These are phyloP conservation scores for Naegleria gruberi DNA, from an alignment of 208 protist genomes.

Conservation along the genomic window DNA sequence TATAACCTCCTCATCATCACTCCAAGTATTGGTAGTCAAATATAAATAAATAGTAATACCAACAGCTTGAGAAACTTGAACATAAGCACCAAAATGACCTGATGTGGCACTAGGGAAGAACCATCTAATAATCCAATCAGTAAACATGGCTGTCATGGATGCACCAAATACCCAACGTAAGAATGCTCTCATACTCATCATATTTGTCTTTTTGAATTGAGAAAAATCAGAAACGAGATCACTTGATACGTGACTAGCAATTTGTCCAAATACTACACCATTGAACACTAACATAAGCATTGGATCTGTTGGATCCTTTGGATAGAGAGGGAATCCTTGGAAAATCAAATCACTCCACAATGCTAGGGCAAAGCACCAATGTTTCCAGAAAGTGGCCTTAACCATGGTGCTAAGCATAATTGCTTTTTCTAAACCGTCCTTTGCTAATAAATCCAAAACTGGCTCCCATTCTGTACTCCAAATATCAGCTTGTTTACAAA, in stretches of 20 bases:
- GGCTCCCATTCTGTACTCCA: neutral
- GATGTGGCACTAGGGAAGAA: neutral
- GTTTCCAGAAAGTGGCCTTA: neutral
- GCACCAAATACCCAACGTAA: neutral
- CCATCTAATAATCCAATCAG: conserved; percentile 7
- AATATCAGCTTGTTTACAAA: neutral
- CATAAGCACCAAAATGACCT: neutral
- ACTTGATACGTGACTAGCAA: neutral
- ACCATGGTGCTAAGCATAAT: neutral
- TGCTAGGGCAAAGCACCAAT: neutral
- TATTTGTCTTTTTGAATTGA: neutral
- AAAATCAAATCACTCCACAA: neutral
- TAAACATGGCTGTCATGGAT: neutral
- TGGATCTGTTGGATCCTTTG: neutral
- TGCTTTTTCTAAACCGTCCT: conserved; percentile 3
- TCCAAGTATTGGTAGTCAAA: neutral
- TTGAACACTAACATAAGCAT: conserved; percentile 8
- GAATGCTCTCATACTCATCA: neutral
- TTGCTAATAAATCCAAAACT: neutral
- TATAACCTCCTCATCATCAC: neutral
- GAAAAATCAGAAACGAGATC: neutral
- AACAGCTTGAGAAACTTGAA: neutral
- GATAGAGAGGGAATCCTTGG: neutral
- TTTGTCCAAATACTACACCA: neutral
- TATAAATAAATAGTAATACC: neutral